Evolutionary conservation across 371 early-diverging fungal species (phyloP), one percentile per base, ranked within the genome.

Genomic region (Smittium mucronatum): DNA sequence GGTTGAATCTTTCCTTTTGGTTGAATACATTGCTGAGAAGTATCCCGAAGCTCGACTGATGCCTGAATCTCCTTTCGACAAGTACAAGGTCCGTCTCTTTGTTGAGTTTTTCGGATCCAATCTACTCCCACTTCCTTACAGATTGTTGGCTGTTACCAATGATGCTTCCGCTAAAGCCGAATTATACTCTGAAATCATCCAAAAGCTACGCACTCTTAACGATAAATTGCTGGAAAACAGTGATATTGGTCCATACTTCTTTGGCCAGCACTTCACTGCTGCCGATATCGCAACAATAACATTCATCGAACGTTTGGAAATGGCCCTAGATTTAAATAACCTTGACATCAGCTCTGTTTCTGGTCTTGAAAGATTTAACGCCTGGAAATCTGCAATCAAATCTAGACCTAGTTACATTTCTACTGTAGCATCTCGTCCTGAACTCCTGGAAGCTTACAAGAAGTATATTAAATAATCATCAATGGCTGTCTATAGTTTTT

Each of bases 1-100:
- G 61, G 82, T 81, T 57, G 89, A 93, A 75, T 91, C 91, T 1
- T 72, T 87, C 68, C 88, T 93, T 29, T 91, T 94, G 60, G 65
- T 91, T 58, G 94, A 95, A 75, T 92, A 88, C 71, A 76, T 96
- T 2, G 94, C 94, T 36, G 94, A 95, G 68, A 5, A 30, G 30
- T 78, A 8, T 16, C 63, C 63, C 26, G 63, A 63, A 63, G 32
- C 15, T 32, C 16, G n/a, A 11, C 26, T 63, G 63, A 63, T 63
- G 63, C 63, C 63, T 17, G 26, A 17, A 30, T 28, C 28, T 32
- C 15, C 63, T 28, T 15, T 63, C 8, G 63, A 63, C 30, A 5
- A 8, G 26, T 5, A 16, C 63, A 63, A 63, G n/a, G 63, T 63
- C 8, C 16, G 63, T 30, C n/a, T 15, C n/a, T 63, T 63, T 63